Percentiles rank a stretch among this genome's conserved stretches.
These are phyloP conservation scores for Selenicereus undatus DNA, from an alignment of 148 eudicot genomes.

Conservation along the genomic window DNA sequence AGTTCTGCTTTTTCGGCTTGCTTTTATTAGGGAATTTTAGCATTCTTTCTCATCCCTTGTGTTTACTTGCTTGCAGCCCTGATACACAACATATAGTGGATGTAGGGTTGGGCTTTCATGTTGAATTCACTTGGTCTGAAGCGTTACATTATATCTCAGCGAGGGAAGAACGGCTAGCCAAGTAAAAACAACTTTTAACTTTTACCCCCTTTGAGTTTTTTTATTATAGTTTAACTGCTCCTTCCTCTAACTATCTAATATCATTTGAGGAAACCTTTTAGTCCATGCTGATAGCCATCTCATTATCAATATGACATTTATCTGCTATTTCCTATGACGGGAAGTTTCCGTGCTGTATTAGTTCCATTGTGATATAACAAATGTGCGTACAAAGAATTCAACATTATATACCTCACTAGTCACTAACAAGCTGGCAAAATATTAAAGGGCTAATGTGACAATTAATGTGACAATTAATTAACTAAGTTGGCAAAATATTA, in stretches of 20 bases:
- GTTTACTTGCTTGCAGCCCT: conserved; percentile 49
- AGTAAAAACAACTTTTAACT: conserved; percentile 30
- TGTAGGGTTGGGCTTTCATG: conserved; percentile 88
- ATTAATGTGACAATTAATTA: too few relatives aligned
- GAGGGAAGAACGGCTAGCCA: conserved; percentile 70
- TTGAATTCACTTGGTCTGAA: conserved; percentile 93
- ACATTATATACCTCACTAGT: too few relatives aligned
- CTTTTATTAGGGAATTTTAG: not conserved
- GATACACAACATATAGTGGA: conserved; percentile 83
- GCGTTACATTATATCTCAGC: conserved; percentile 63
- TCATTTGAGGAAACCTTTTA: not conserved
- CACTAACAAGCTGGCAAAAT: too few relatives aligned
- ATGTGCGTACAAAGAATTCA: too few relatives aligned
- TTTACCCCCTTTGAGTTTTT: not conserved
- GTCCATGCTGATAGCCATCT: not conserved
- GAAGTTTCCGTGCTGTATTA: not conserved
- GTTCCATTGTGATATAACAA: not conserved
- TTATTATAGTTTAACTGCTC: not conserved
- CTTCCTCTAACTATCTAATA: not conserved
- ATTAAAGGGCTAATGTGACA: too few relatives aligned
- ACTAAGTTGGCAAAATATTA: too few relatives aligned
- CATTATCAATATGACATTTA: not conserved
- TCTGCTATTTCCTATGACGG: not conserved
- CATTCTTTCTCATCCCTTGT: not conserved
- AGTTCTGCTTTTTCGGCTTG: not conserved